Percentiles rank a stretch among this genome's conserved stretches.
Evolutionary conservation across 2,329 filamentous ascomycete genomes (phyloP).

Genomic region (Fusarium nematophilum): DNA sequence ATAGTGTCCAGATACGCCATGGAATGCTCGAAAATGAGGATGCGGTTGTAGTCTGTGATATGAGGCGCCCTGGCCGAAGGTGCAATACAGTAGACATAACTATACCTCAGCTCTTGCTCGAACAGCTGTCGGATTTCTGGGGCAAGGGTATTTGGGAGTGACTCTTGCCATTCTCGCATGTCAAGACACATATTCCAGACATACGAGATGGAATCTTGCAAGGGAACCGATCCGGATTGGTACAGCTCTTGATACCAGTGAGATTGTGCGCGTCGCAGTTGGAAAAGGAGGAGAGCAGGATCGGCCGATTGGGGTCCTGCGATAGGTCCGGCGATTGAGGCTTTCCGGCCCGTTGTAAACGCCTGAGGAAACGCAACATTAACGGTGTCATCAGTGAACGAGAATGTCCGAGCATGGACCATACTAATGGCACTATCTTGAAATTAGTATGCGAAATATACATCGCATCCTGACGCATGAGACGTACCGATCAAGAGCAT

Average conservation of each 20-base stretch:
- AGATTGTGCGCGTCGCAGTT: conserved; percentile 86
- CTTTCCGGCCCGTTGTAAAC: conserved; percentile 55
- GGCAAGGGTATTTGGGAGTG: conserved; percentile 75
- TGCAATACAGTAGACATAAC: conserved; percentile 88
- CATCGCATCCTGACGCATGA: no score
- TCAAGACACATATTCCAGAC: conserved; percentile 81
- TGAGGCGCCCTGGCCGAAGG: conserved; percentile 79
- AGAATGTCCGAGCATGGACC: conserved; percentile 87
- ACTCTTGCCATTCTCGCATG: conserved; percentile 84
- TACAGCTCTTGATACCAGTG: conserved; percentile 91
- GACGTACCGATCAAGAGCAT: conserved; percentile 83
- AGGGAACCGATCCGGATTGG: conserved; percentile 77
- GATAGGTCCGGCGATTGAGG: conserved; percentile 56
- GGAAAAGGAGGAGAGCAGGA: conserved; percentile 81
- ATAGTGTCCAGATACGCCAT: conserved; percentile 84
- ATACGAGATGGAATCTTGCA: conserved; percentile 75
- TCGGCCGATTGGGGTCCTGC: conserved; percentile 66
- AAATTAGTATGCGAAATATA: conserved; percentile 33
- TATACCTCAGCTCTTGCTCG: conserved; percentile 89
- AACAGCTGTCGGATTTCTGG: conserved; percentile 79
- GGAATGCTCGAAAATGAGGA: conserved; percentile 86
- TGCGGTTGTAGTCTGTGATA: conserved; percentile 80
- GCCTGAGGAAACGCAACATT: conserved; percentile 80
- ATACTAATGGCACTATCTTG: conserved; percentile 80
- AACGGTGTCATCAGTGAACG: conserved; percentile 90